These are phyloP conservation scores for Aspergillus brasiliensis DNA, from an alignment of 2,329 filamentous ascomycete species.

Conservation along the genomic window DNA sequence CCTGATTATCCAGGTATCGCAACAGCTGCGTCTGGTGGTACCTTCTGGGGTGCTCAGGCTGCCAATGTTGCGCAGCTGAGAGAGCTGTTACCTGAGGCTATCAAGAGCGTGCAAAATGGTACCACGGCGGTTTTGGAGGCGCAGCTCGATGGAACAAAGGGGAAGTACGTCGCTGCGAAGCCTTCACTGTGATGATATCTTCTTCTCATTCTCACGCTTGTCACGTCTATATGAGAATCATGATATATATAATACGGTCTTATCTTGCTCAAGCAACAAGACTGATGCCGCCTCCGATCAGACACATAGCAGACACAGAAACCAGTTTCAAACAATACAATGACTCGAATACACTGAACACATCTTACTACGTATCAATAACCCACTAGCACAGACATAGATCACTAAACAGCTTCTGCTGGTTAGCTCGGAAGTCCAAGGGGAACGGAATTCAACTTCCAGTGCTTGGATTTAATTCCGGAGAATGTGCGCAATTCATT, in stretches of 20 bases:
- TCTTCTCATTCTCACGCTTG: not conserved
- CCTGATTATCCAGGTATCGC: slow-evolving; percentile 71
- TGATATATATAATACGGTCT: not conserved
- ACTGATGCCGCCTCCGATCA: not conserved
- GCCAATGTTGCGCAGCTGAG: slow-evolving; percentile 59
- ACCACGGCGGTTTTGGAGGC: slow-evolving; percentile 64
- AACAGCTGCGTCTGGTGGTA: slow-evolving; percentile 64
- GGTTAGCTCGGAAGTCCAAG: too few species aligned
- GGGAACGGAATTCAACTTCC: too few species aligned
- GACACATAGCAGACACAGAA: not conserved
- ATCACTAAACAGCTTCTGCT: too few species aligned
- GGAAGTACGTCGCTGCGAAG: slow-evolving; percentile 49
- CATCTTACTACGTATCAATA: too few species aligned
- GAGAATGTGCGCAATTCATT: too few species aligned
- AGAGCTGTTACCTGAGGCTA: slow-evolving; percentile 57
- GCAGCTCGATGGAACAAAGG: slow-evolving; percentile 58
- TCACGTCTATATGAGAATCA: not conserved
- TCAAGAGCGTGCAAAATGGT: slow-evolving; percentile 60
- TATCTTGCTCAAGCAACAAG: too few species aligned
- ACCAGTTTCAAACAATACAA: too few species aligned
- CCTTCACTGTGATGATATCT: not conserved
- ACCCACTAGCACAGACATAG: too few species aligned
- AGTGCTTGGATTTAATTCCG: too few species aligned
- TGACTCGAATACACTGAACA: too few species aligned
- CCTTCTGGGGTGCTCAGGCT: slow-evolving; percentile 63